These are phyloP conservation scores for Blepharisma japonicum DNA, from an alignment of 73 alveolate species.

Conservation along the genomic window DNA sequence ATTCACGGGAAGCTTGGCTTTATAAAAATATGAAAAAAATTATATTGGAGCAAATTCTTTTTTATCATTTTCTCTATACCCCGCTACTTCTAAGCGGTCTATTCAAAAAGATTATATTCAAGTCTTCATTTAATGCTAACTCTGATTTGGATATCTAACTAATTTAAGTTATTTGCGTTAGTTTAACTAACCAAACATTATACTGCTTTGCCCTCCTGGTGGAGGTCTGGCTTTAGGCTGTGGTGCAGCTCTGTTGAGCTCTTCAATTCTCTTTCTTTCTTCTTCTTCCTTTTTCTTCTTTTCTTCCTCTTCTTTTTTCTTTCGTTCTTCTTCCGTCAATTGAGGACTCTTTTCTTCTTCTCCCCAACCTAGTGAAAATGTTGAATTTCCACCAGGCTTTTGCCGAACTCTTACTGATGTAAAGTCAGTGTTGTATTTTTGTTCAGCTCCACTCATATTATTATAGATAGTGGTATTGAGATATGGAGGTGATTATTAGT, in stretches of 20 bases:
- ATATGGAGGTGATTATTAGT: too few species aligned
- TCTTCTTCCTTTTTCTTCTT: conserved; percentile 30
- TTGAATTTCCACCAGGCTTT: conserved; percentile 24
- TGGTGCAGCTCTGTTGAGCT: neutral
- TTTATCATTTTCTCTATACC: too few species aligned
- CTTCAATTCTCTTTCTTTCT: neutral
- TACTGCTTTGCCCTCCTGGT: conserved; percentile 22
- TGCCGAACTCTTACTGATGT: neutral
- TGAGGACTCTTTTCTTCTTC: conserved; percentile 16
- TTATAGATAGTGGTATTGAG: too few species aligned
- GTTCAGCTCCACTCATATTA: conserved; percentile 26
- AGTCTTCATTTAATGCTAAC: too few species aligned
- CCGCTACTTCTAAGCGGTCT: too few species aligned
- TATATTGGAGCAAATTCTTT: too few species aligned
- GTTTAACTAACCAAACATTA: conserved; percentile 1
- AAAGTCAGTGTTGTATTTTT: too few species aligned
- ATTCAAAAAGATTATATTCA: too few species aligned
- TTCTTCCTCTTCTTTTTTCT: conserved; percentile 19
- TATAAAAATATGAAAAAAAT: too few species aligned
- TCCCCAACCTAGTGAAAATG: conserved; percentile 25
- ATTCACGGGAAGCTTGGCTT: too few species aligned
- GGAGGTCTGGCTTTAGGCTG: conserved; percentile 11
- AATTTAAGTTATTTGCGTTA: neutral
- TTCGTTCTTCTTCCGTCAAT: conserved; percentile 22
- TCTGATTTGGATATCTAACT: too few species aligned